phyloP scores from a whole-genome alignment of 805 yeast species.

The Scheffersomyces ergatensis region DNA sequence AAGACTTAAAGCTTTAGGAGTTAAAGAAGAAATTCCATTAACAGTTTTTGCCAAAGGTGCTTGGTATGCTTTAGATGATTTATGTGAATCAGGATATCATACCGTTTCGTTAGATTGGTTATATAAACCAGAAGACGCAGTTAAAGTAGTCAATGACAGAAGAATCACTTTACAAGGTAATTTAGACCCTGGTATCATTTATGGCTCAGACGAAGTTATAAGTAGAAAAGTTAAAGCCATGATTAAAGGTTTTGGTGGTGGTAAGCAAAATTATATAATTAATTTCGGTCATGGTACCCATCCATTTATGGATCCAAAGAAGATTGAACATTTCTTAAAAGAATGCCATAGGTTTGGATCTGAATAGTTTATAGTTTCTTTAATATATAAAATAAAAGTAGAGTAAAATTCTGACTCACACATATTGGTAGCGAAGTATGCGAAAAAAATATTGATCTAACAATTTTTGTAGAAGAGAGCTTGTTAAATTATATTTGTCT shows the following conservation, averaged over 20 bases:
- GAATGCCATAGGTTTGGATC: constrained; percentile 84
- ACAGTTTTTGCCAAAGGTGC: constrained; percentile 95
- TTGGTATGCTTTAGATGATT: constrained; percentile 89
- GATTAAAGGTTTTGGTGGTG: constrained; percentile 93
- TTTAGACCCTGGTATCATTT: constrained; percentile 91
- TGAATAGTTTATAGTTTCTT: constrained; percentile 1
- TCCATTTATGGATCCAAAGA: constrained; percentile 95
- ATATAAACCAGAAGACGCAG: constrained; percentile 82
- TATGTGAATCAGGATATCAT: constrained; percentile 79
- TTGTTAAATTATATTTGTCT: no score
- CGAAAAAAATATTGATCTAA: no score
- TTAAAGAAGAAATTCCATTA: constrained; percentile 72
- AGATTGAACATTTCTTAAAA: constrained; percentile 76
- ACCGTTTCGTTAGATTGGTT: constrained; percentile 93
- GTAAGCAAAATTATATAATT: constrained; percentile 84
- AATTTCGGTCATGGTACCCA: constrained; percentile 99
- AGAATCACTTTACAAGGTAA: constrained; percentile 92
- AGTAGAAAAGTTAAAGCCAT: constrained; percentile 78
- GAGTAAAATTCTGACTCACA: no score
- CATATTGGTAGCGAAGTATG: no score
- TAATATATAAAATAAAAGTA: no score
- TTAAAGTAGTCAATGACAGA: constrained; percentile 61
- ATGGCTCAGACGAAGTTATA: constrained; percentile 83
- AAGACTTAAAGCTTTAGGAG: constrained; percentile 69
- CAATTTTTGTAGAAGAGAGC: no score